Evolutionary conservation across 2,329 filamentous ascomycete species (phyloP), one percentile per base, ranked within the genome.

Genomic region (Monosporascus ibericus): DNA sequence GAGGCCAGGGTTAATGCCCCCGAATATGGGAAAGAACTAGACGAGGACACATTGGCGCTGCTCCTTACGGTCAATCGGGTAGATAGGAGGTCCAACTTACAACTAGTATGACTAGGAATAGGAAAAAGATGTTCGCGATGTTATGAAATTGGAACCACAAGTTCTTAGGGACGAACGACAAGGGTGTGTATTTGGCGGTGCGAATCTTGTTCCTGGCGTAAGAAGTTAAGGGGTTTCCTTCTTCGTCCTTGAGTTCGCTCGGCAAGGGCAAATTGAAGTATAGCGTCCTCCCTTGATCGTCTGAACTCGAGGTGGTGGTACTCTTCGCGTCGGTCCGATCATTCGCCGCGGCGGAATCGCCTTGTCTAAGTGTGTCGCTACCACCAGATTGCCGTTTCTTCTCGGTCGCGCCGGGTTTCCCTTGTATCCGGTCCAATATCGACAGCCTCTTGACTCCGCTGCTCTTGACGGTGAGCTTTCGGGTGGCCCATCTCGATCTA

Each of bases 91-190:
- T 36, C 49, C 44, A 52, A 80, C 92, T 79, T 86, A 97, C 94
- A 65, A 87, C 86, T 55, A 99, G 81, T 66, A 99, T 95, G 68
- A 96, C 92, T 63, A 92, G 81, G 73, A 97, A 96, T 62, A 97
- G 78, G 80, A 99, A 99, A 74, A 97, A 99, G 50, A 97, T 87
- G 70, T 99, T 99, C 66, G 94, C 94, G 64, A 99, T 87, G 67
- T 97, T 97, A 73, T 99, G 92, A 68, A 99, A 97, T 71, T 99
- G 95, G 59, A 95, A 90, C 84, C 87, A 99, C 65, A 99, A 68
- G 72, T 99, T 97, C 75, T 97, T 97, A 15, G 94, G 94, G 27
- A 99, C 71, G 72, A 99, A 99, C 55, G 89, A 95, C 58, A 99
- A 72, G 8, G 95, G 87, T 7, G 94, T 99, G 71, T 99, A 99